Evolutionary conservation across 805 yeast species (phyloP), one percentile per base, ranked within the genome.

Genomic region (Sugiyamaella smithiae): DNA sequence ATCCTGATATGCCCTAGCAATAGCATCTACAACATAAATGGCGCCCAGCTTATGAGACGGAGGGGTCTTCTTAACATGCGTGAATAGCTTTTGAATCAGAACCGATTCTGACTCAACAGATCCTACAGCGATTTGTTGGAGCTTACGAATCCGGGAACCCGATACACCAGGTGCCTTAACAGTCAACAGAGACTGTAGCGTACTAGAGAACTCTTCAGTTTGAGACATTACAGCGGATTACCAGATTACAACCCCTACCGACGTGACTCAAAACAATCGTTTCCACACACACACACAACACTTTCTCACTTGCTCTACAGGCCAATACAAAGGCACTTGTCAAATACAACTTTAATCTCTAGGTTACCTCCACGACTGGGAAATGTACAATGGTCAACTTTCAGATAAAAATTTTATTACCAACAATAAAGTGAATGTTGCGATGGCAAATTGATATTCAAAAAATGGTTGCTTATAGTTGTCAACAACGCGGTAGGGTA

Each of bases 11-110:
- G 84, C 89, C 68, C 98, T 81, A 47, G 87, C 93, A 56, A 93
- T 80, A 22, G 98, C 88, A 68, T 93, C 99, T 53, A 91, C 81
- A 54, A 89, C 90, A 66, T 93, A 93, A 64, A 93, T 72, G 41
- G 88, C 81, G 49, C 98, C 98, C 56, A 93, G 76, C 70, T 90
- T 93, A 69, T 91, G 95, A 43, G 90, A 69, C 19, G 82, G 74
- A 25, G 91, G 85, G 16, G 87, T 78, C 49, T 80, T 77, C 67
- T 81, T 85, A 69, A 90, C 79, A 67, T 85, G 79, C 45, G 81
- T 73, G 61, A 77, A 77, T 56, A 87, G 73, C 54, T 74, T 72
- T 43, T 80, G 75, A 42, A 84, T 75, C 46, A 86, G 66, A 53
- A 75, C 73, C 22, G 84, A 72, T 62, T 80, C 84, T 26, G 69